phyloP scores from a whole-genome alignment of 768 basidiomycete genomes.

The Pleurotus citrinopileatus region DNA sequence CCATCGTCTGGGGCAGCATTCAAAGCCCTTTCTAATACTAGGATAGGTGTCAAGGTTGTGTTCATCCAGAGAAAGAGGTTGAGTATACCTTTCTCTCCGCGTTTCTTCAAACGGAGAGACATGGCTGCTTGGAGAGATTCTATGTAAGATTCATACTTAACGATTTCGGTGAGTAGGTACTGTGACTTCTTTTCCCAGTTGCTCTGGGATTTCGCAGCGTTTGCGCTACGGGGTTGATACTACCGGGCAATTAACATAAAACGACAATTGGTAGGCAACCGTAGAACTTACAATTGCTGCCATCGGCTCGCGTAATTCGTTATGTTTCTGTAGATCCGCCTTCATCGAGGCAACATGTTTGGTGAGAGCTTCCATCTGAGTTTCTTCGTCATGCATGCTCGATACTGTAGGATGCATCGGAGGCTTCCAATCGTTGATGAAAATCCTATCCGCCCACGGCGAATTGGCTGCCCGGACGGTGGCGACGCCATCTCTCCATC shows the following conservation, averaged over 20 bases:
- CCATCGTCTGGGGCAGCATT: slow-evolving; percentile 28
- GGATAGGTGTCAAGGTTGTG: neutral
- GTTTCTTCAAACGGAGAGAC: slow-evolving; percentile 79
- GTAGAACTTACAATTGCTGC: slow-evolving; percentile 54
- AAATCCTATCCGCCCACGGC: slow-evolving; percentile 73
- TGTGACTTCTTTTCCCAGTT: slow-evolving; percentile 96
- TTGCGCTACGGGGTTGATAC: slow-evolving; percentile 79
- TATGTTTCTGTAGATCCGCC: slow-evolving; percentile 79
- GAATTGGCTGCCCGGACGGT: slow-evolving; percentile 66
- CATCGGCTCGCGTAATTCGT: slow-evolving; percentile 83
- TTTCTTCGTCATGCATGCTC: slow-evolving; percentile 88
- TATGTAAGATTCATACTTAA: slow-evolving; percentile 95
- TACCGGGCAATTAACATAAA: slow-evolving; percentile 27
- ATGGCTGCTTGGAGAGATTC: slow-evolving; percentile 86
- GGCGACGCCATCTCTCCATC: slow-evolving; percentile 64
- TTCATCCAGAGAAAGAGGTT: neutral
- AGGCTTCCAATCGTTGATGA: slow-evolving; percentile 92
- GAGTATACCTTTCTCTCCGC: slow-evolving; percentile 75
- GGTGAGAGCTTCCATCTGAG: slow-evolving; percentile 84
- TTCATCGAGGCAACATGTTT: slow-evolving; percentile 77
- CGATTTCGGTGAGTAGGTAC: slow-evolving; percentile 86
- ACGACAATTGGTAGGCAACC: neutral
- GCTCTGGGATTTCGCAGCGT: slow-evolving; percentile 69
- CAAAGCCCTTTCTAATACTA: slow-evolving; percentile 33
- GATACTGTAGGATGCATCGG: slow-evolving; percentile 82